These are phyloP conservation scores for Wickerhamiella azymoides DNA, from an alignment of 805 yeast species.

Conservation along the genomic window DNA sequence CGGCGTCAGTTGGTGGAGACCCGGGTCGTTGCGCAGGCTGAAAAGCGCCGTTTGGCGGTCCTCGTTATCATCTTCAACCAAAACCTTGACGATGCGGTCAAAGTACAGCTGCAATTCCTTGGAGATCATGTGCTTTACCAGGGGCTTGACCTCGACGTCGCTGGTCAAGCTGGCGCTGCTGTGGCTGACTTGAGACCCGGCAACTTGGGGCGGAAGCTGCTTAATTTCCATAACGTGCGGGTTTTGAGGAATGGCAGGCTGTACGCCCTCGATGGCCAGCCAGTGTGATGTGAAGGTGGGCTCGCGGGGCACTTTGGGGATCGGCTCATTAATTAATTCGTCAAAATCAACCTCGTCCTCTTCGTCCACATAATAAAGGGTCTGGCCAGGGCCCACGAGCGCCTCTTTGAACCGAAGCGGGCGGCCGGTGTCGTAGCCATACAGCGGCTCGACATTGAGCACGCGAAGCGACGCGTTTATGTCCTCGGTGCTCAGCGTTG, in stretches of 20 bases:
- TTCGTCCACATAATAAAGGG: conserved; percentile 75
- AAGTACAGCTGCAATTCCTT: conserved; percentile 88
- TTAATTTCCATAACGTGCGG: conserved; percentile 67
- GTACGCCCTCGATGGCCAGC: conserved; percentile 97
- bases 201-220: conserved; percentile 55
- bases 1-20: conserved; percentile 91
- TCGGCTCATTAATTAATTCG: conserved; percentile 78
- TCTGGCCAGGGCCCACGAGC: conserved; percentile 79
- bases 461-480: conserved; percentile 69
- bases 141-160: conserved; percentile 61
- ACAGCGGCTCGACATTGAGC: conserved; percentile 74
- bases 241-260: conserved; percentile 93
- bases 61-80: conserved; percentile 33
- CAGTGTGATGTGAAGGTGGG: conserved; percentile 85
- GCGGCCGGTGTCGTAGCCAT: conserved; percentile 32
- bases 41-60: conserved; percentile 69
- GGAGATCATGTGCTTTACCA: conserved; percentile 88
- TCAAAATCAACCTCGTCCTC: conserved; percentile 92
- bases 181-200: conserved; percentile 71
- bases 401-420: conserved; percentile 78
- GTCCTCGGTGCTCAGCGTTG: conserved; percentile 66
- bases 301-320: conserved; percentile 88
- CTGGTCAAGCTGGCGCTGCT: conserved; percentile 35
- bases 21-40: conserved; percentile 82
- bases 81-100: conserved; percentile 74